These are phyloP conservation scores for Sphagnum contortum DNA, from an alignment of 225 moss, liverwort and hornwort species.

Conservation along the genomic window DNA sequence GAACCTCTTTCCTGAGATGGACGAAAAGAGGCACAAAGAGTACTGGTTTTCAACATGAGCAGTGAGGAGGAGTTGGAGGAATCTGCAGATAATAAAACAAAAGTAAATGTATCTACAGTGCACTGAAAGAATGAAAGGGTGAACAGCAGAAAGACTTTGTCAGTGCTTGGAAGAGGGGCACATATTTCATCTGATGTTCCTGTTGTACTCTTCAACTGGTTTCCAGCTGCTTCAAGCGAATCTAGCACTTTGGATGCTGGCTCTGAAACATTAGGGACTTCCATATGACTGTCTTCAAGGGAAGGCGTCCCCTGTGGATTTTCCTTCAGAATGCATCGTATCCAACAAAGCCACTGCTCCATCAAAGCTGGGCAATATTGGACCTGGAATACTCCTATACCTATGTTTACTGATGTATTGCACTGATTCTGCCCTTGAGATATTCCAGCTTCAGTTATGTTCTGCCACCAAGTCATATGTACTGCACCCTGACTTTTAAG, in stretches of 20 bases:
- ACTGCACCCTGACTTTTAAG: conserved; percentile 2
- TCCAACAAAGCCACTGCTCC: conserved; percentile 10
- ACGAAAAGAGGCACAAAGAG: neutral
- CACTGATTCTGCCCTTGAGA: neutral
- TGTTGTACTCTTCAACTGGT: neutral
- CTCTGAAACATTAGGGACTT: no score
- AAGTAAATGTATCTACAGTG: neutral
- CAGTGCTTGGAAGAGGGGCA: no score
- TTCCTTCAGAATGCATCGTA: neutral
- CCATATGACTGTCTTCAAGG: no score
- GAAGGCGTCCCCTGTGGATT: neutral
- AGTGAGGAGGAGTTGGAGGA: neutral
- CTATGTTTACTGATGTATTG: neutral
- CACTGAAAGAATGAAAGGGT: conserved; percentile 2
- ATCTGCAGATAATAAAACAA: conserved; percentile 5
- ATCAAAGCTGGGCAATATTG: conserved; percentile 6
- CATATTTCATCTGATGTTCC: no score
- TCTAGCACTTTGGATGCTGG: no score
- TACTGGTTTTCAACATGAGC: conserved; percentile 7
- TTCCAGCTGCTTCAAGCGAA: neutral
- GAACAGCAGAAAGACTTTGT: conserved; percentile 1
- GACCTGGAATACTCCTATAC: conserved; percentile 4
- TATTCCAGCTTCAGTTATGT: neutral
- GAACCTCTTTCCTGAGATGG: neutral
- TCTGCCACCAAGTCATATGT: conserved; percentile 1